phyloP scores from a whole-genome alignment of 805 yeast species.

The Yueomyces sinensis region DNA sequence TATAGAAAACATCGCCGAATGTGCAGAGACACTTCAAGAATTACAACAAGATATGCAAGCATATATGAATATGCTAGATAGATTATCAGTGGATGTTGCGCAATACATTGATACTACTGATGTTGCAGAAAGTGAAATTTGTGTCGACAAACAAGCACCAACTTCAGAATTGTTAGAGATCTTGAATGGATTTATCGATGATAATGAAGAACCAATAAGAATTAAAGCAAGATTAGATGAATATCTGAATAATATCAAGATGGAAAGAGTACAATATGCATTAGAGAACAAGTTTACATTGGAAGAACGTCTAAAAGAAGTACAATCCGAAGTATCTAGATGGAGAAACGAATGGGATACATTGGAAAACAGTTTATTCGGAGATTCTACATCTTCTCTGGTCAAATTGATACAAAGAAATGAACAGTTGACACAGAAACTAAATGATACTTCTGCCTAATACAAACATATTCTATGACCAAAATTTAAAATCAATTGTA shows the following conservation, averaged over 20 bases:
- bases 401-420: slow-evolving; percentile 16
- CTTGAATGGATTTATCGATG: slow-evolving; percentile 9
- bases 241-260: slow-evolving; percentile 17
- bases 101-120: slow-evolving; percentile 15
- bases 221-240: slow-evolving; percentile 9
- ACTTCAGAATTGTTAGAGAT: slow-evolving; percentile 10
- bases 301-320: slow-evolving; percentile 8
- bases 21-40: slow-evolving; percentile 8
- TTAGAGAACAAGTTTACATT: slow-evolving; percentile 19
- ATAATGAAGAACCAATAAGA: slow-evolving; percentile 4
- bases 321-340: slow-evolving; percentile 16
- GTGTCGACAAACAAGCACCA: slow-evolving; percentile 14
- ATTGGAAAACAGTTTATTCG: slow-evolving; percentile 21
- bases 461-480: too few species aligned
- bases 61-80: slow-evolving; percentile 14
- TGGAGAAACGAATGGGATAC: slow-evolving; percentile 22
- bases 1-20: slow-evolving; percentile 3
- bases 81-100: slow-evolving; percentile 17
- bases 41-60: slow-evolving; percentile 10
- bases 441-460: neutral
- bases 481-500: too few species aligned
- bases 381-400: slow-evolving; percentile 19
- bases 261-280: slow-evolving; percentile 20
- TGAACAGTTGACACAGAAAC: neutral
- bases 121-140: slow-evolving; percentile 8